Evolutionary conservation across 192 early-diverging fungal species (phyloP), one percentile per base, ranked within the genome.

Genomic region (Backusella sp.): DNA sequence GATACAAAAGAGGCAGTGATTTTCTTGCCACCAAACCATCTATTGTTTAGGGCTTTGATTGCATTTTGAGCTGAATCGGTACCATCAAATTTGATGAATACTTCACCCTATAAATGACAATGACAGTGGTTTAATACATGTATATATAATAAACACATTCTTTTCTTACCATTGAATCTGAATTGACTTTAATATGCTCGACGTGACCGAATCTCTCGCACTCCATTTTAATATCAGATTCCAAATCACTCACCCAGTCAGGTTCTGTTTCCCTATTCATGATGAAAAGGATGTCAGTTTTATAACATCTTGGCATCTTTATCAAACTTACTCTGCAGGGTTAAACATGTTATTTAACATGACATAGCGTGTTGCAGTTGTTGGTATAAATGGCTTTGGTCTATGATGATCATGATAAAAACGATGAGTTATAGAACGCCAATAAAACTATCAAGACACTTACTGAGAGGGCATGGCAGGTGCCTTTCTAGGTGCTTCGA

Each of bases 21-120:
- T 76, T 93, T 88, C 76, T 93, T 94, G 34, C 95, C 95, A 74
- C 92, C 94, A 87, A 98, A 98, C 90, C 94, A 98, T 36, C 96
- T 85, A 4, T 91, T 91, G 80, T 95, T 90, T 73, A 98, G 85
- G 12, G 90, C 88, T 67, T 86, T 82, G 23, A 92, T 83, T 37
- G 96, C 95, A 44, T 76, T 78, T 37, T 90, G 84, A 9, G 92
- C 92, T 44, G 92, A 84, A 34, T 86, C 84, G 14, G 88, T 80
- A 39, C 84, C 84, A 68, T 91, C 91, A 87, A 95, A 98, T 79
- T 93, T 92, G 71, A 98, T 78, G 76, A 91, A 96, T 67, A 98
- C 90, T 71, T 92, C 88, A 46, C 95, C 95, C 90, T 94, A 71
- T 35, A 69, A 52, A 35, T 7, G 0, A 44, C 15, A 4, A 4